Base-by-base conservation (phyloP, 1,284 basidiomycete genomes). In the Pulchroboletus neoregius region DNA sequence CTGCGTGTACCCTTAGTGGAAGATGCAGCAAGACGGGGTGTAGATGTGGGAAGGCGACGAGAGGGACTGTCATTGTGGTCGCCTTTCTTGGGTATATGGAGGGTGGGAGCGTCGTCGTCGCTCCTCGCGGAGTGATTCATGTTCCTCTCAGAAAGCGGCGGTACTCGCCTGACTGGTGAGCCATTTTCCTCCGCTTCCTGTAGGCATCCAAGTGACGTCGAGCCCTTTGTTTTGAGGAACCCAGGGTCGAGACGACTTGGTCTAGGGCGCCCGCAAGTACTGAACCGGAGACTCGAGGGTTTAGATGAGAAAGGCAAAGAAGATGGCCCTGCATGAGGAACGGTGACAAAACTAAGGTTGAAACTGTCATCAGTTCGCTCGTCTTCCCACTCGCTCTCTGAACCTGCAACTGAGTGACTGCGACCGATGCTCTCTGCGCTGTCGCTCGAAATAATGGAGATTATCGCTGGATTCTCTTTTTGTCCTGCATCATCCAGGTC, bases 341-440 rank as follows among this genome's bases (percentile, higher is more conserved):
- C 56, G 31, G 72, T 68, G 41, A 70, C 59, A 55, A 79, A 68
- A 61, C 71, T 78, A 49, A 78, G 51, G 51, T 71, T 78, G 54
- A 83, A 60, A 58, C 82, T 86, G 39, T 87, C 85, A 12, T 91
- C 86, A 2, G 84, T 86, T 67, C 78, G 82, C 59, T 90, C 89
- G 59, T 91, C 89, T 65, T 91, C 89, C 89, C 89, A 92, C 49
- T 91, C 90, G 61, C 83, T 87, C 57, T 91, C 87, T 3, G 85
- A 87, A 6, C 83, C 77, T 20, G 71, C 72, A 6, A 72, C 58
- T 2, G 80, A 79, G 36, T 60, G 65, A 32, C 55, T 54, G 35
- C 57, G 58, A 43, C 51, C 46, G 56, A 62, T 43, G 32, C 58
- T 63, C 22, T 64, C 65, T 16, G 52, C 7, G 48, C 59, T 55